Evolutionary conservation across 768 basidiomycete species (phyloP).

Genomic region (Trametopsis cervina): DNA sequence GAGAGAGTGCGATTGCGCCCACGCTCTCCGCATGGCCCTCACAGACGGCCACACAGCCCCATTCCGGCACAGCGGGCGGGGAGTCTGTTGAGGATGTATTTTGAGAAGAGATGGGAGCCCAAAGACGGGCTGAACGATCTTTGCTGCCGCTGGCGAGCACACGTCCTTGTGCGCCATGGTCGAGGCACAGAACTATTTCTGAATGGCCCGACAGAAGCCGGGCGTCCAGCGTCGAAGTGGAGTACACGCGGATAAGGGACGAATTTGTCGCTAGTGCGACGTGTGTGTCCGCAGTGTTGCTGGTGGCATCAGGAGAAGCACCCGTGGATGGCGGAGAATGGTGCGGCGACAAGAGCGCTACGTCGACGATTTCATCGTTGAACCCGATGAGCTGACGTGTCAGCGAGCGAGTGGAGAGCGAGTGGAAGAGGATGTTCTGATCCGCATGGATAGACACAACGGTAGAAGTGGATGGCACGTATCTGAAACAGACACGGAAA

Average conservation of each 20-base stretch:
- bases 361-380: slow-evolving; percentile 97
- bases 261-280: slow-evolving; percentile 98
- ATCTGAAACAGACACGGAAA: slow-evolving; percentile 36
- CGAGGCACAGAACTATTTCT: slow-evolving; percentile 87
- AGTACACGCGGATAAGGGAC: slow-evolving; percentile 87
- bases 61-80: slow-evolving; percentile 28
- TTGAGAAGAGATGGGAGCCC: slow-evolving; percentile 39
- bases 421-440: slow-evolving; percentile 94
- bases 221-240: slow-evolving; percentile 67
- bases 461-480: slow-evolving; percentile 54
- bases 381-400: slow-evolving; percentile 87
- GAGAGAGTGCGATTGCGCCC: slow-evolving; percentile 83
- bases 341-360: slow-evolving; percentile 57
- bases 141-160: slow-evolving; percentile 90
- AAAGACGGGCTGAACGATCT: slow-evolving; percentile 81
- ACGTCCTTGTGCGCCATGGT: slow-evolving; percentile 55
- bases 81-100: neutral
- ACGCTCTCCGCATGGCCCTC: slow-evolving; percentile 94
- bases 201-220: slow-evolving; percentile 83
- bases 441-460: slow-evolving; percentile 88
- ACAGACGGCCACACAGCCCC: slow-evolving; percentile 78
- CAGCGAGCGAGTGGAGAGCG: slow-evolving; percentile 55
- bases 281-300: slow-evolving; percentile 47
- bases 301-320: slow-evolving; percentile 13
- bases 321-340: slow-evolving; percentile 20